Evolutionary conservation across 768 basidiomycete species (phyloP), one percentile per base, ranked within the genome.

Genomic region (Termitomyces sp.): DNA sequence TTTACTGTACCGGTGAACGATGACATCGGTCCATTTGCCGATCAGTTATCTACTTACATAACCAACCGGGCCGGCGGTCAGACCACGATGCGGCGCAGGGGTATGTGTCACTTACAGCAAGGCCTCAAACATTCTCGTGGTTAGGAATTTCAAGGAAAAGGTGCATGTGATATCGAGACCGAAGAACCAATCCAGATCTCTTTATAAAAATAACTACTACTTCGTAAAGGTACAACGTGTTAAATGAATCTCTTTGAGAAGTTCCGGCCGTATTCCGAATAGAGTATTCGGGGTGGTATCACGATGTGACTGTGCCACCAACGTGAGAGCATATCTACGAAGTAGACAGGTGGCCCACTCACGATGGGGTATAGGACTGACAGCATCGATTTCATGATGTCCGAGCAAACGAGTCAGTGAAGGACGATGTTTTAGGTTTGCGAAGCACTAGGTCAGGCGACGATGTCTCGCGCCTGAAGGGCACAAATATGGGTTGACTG

Each of bases 381-480:
- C 28, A 27, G 32, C 17, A 50, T 37, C 16, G 12, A 44, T 50
- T 11, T 51, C 51, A 44, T 50, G 39, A 58, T 52, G 49, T 60
- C 54, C 55, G 57, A 19, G 42, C 16, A 48, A 37, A 54, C 17
- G 45, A 50, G 19, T 60, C 56, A 27, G 56, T 43, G 19, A 57
- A 54, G 30, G 53, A 52, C 27, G 50, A 55, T 23, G 51, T 25
- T 55, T 52, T 59, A 56, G 71, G 73, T 66, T 73, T 75, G 65
- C 70, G 73, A 53, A 76, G 59, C 32, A 78, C 74, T 52, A 84
- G 70, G 61, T 84, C 83, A 42, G 84, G 83, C 40, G 81, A 81
- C n/a, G 77, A 75, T 23, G 76, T 73, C 48, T 76, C 72, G 52
- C 80, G 77, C 55, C 73, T 74, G 73, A 79, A 84, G 17, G 79